A percentile compares a stretch with the other conserved stretches of the same genome.
These are phyloP conservation scores for Sequoia sempervirens DNA, from an alignment of 75 land plant genomes.

Conservation along the genomic window DNA sequence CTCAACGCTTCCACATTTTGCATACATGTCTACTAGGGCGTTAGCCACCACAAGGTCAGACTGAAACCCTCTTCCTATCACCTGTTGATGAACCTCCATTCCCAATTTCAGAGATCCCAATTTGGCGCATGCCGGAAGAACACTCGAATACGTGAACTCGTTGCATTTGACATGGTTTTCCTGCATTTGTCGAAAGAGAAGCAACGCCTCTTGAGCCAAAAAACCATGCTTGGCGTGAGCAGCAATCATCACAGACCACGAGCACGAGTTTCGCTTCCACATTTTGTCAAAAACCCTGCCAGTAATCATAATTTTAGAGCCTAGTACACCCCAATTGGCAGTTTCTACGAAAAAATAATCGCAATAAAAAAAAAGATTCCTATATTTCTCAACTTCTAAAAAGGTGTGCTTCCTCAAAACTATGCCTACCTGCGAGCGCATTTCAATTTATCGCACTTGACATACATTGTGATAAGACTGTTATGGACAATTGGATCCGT, in stretches of 20 bases:
- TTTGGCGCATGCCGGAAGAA: background rate
- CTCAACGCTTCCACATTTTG: background rate
- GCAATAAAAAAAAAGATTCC: too few relatives aligned
- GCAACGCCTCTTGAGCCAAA: background rate
- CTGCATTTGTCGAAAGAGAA: background rate
- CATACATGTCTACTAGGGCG: background rate
- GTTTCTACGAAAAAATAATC: background rate
- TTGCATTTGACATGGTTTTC: background rate
- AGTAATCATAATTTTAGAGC: background rate
- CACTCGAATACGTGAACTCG: background rate
- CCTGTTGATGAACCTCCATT: background rate
- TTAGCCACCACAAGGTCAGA: background rate
- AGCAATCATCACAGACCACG: slow-evolving; percentile 21
- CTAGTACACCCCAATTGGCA: background rate
- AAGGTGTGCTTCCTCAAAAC: background rate
- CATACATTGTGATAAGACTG: background rate
- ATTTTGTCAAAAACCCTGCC: slow-evolving; percentile 7
- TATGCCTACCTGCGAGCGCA: background rate
- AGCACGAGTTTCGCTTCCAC: slow-evolving; percentile 6
- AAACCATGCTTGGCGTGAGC: background rate
- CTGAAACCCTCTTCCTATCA: background rate
- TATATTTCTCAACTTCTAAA: too few relatives aligned
- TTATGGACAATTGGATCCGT: background rate
- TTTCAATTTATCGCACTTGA: background rate
- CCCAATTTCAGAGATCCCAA: background rate